Base-by-base conservation (phyloP, 1,139 yeast species). In the Protomyces inouyei region DNA sequence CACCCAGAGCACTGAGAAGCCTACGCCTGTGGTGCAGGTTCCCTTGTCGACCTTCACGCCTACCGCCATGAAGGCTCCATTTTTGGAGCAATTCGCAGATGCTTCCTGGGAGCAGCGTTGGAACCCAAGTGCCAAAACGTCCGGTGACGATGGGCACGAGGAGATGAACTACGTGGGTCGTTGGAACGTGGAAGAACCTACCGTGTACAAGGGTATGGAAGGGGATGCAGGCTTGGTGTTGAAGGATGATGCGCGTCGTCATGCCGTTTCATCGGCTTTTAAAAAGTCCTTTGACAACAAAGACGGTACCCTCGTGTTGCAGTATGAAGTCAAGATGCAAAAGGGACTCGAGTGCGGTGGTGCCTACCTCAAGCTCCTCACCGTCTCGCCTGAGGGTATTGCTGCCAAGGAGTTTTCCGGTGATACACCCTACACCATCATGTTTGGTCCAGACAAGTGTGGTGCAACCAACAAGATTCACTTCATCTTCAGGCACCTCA, bases 361-460 rank as follows among this genome's bases (percentile, higher is more conserved):
- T 61, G 91, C 95, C 0, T 91, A 91, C 76, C 76, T 91, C 70
- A 91, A 91, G 77, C 78, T 91, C 59, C 77, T 91, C 65, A 79
- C 84, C 45, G 79, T 78, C n/a, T 77, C 77, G 9, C 65, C 67
- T n/a, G 55, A 43, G 6, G 79, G 78, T 23, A 76, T 81, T 28
- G 75, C 73, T 60, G 76, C 75, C 10, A 77, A 78, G 67, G 80
- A 78, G 71, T 85, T 87, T 75, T 79, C 77, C 70, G 81, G 83
- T 67, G 83, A 80, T 25, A 81, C 95, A 5, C 88, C 92, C 0
- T 90, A 86, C 76, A 90, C 87, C 73, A 76, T 92, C 69, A 87
- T 91, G 95, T 92, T 92, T 79, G 98, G 97, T 32, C 98, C 98
- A 45, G 98, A 92, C 76, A 83, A 81, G 73, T 92, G 98, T 77